These are phyloP conservation scores for Xylaria curta DNA, from an alignment of 495 filamentous ascomycete species.

Conservation along the genomic window DNA sequence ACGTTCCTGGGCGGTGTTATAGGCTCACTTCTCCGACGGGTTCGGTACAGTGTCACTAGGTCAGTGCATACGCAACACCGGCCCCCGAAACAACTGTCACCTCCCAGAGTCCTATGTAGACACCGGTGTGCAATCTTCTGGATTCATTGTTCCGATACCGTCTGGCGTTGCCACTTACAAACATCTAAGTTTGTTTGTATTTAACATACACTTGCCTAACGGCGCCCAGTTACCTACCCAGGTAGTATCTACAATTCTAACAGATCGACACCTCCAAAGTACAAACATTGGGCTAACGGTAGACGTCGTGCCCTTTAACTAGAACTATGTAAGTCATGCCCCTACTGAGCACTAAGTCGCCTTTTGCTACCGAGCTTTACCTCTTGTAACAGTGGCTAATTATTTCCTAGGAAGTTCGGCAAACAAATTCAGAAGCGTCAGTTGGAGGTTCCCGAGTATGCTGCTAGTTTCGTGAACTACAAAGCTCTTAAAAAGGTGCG, in stretches of 20 bases:
- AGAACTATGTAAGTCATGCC: slow-evolving; percentile 42
- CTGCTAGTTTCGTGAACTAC: slow-evolving; percentile 98
- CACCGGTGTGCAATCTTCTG: slow-evolving; percentile 2
- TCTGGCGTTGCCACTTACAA: slow-evolving; percentile 29
- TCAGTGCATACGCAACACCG: neutral
- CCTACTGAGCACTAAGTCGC: neutral
- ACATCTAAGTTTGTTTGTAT: slow-evolving; percentile 22
- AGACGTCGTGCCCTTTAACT: slow-evolving; percentile 13
- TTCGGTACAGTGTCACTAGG: neutral
- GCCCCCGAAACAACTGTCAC: neutral
- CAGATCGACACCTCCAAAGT: neutral
- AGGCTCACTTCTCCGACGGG: neutral
- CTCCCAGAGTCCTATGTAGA: slow-evolving; percentile 9
- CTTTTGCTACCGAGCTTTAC: neutral
- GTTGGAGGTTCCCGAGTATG: slow-evolving; percentile 98
- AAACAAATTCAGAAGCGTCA: slow-evolving; percentile 99
- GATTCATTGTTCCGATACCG: neutral
- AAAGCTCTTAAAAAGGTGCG: slow-evolving; percentile 96
- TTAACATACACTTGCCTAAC: slow-evolving; percentile 7
- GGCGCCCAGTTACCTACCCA: neutral
- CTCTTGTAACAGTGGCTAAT: neutral
- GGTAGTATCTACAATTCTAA: neutral
- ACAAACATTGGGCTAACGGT: slow-evolving; percentile 5
- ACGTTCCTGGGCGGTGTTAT: neutral
- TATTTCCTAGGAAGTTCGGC: slow-evolving; percentile 86